phyloP scores from a whole-genome alignment of 495 filamentous ascomycete species.

The Thermothielavioides terrestris region DNA sequence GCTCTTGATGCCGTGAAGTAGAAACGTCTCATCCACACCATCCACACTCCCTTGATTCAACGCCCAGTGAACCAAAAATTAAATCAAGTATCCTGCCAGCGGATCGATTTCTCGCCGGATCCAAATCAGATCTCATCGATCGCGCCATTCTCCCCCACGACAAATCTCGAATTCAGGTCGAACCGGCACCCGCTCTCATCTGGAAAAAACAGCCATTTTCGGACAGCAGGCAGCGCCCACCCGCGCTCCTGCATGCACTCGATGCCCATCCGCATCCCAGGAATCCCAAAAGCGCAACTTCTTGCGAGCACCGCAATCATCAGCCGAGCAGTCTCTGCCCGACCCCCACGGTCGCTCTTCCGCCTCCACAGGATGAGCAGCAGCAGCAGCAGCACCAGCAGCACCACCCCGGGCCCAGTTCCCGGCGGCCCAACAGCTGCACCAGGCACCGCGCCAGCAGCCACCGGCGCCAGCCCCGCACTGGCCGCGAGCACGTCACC shows the following conservation, averaged over 20 bases:
- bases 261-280: conserved; percentile 5
- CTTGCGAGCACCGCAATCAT: too few species aligned
- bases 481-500: conserved; percentile 22
- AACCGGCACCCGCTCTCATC: not conserved
- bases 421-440: not conserved
- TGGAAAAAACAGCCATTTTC: not conserved
- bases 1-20: not conserved
- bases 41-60: not conserved
- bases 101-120: too few species aligned
- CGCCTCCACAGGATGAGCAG: not conserved
- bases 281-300: too few species aligned
- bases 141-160: too few species aligned
- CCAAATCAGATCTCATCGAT: too few species aligned
- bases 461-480: conserved; percentile 10
- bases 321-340: not conserved
- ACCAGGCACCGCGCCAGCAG: not conserved
- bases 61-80: too few species aligned
- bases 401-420: too few species aligned
- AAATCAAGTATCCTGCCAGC: too few species aligned
- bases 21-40: not conserved
- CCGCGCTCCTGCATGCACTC: not conserved
- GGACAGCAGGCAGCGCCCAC: not conserved
- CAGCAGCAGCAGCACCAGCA: conserved; percentile 3
- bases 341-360: not conserved
- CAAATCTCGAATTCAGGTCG: not conserved